A percentile compares a stretch with the other conserved stretches of the same genome.
phyloP scores from a whole-genome alignment of 1,284 basidiomycete species.

The Wallemia ichthyophaga region DNA sequence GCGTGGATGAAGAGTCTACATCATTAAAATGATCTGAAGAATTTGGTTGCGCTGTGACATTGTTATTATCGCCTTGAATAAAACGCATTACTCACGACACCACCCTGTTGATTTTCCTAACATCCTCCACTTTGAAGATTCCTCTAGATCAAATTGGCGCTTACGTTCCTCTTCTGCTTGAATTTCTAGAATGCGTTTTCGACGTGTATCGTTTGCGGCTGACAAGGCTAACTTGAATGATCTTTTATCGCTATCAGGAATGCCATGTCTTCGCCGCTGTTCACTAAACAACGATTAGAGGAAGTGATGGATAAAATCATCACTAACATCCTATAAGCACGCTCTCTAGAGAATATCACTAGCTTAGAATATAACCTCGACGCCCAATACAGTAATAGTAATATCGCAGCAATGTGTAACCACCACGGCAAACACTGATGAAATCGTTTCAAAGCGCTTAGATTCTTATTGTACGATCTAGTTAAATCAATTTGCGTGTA shows the following conservation, averaged over 20 bases:
- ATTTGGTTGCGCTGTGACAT: not conserved
- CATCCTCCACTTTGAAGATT: not conserved
- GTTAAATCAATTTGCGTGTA: not conserved
- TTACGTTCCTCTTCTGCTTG: not conserved
- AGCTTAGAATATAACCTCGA: not conserved
- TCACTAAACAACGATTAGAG: not conserved
- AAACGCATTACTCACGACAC: not conserved
- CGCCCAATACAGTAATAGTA: not conserved
- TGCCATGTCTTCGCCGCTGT: conserved; percentile 1
- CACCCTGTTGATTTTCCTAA: not conserved
- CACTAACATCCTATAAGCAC: not conserved
- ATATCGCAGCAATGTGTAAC: not conserved
- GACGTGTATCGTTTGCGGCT: not conserved
- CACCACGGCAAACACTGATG: not conserved
- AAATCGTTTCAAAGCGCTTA: not conserved
- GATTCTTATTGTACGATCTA: not conserved
- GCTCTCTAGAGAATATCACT: not conserved
- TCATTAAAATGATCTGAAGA: too few species aligned
- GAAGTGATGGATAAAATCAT: not conserved
- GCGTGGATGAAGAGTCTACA: too few species aligned
- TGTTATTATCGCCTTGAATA: too few species aligned
- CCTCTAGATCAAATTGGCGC: not conserved
- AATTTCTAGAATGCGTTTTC: not conserved
- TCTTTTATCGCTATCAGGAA: conserved; percentile 2
- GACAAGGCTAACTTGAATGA: not conserved